Base-by-base conservation (phyloP, 2,329 filamentous ascomycete species). In the Monascus ruber region DNA sequence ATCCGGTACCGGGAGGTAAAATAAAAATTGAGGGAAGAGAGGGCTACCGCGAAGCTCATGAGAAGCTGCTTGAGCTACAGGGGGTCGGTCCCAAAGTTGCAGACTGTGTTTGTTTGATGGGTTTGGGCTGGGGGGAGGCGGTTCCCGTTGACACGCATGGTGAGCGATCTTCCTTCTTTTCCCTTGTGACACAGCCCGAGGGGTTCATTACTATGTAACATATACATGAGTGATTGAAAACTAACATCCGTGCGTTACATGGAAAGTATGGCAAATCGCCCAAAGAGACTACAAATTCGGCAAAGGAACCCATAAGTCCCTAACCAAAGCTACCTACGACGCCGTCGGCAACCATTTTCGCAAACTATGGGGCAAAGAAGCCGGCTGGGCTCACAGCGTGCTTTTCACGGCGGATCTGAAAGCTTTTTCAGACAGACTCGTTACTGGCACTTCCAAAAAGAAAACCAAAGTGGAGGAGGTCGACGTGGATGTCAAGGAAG, bases 341-440 rank as follows among this genome's bases (percentile, higher is more conserved):
- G 85, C 86, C 0, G 79, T 98, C 9, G 91, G 84, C 0, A 84
- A 94, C 46, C 83, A 93, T 52, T 98, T 98, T 53, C 76, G 91
- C 40, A 72, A 72, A 31, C 71, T 96, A 1, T 98, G 93, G 91
- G 91, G 91, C 0, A 76, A 82, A 42, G 85, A 96, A 52, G 91
- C 91, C 1, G 91, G 91, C 1, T 98, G 93, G 93, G 91, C 93
- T 6, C 91, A 98, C 65, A 94, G 85, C 2, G 91, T 98, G 6
- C 70, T 98, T 8, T 98, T 98, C 55, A 94, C 91, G 0, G 93
- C 91, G 0, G 88, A 98, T 55, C 62, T 98, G 41, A 83, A 78
- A 54, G 77, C 85, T 0, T 96, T 96, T 54, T 81, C 87, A 0
- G 82, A 85, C 47, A 72, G 68, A 47, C 56, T 77, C n/a, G 58